Evolutionary conservation across 306 rosid species (phyloP).

Genomic region (Trichosanthes cucumerina): DNA sequence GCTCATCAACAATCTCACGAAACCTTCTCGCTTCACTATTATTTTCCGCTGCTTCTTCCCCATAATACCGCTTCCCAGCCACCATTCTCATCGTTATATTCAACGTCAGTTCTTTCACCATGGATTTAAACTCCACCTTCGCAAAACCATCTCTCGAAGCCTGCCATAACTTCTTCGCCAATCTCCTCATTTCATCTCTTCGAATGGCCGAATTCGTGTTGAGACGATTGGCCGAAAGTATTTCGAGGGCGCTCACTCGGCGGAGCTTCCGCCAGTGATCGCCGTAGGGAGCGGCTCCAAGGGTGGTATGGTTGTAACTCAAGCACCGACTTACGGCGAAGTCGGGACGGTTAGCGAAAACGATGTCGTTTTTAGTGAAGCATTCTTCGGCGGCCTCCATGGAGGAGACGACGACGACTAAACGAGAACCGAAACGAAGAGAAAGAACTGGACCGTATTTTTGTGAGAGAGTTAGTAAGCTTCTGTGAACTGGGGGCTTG

Average conservation of each 20-base stretch:
- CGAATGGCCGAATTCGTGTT: slow-evolving; percentile 15
- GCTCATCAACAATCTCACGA: slow-evolving; percentile 26
- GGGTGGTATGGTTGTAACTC: slow-evolving; percentile 21
- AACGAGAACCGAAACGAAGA: slow-evolving; percentile 15
- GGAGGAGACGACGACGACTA: slow-evolving; percentile 26
- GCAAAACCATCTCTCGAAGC: not conserved
- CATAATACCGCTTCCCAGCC: slow-evolving; percentile 43
- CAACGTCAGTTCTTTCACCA: slow-evolving; percentile 32
- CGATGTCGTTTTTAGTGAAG: not conserved
- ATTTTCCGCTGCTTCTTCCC: not conserved
- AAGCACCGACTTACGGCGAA: slow-evolving; percentile 13
- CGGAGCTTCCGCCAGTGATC: slow-evolving; percentile 66
- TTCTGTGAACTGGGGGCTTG: slow-evolving; percentile 19
- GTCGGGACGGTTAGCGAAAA: slow-evolving; percentile 25
- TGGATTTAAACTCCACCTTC: slow-evolving; percentile 23
- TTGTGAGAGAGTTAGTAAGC: slow-evolving; percentile 8
- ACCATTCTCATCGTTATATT: slow-evolving; percentile 46
- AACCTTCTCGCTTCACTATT: slow-evolving; percentile 25
- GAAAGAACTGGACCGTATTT: slow-evolving; percentile 25
- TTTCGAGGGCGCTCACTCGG: slow-evolving; percentile 34
- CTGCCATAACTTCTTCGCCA: slow-evolving; percentile 10
- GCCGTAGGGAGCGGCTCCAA: slow-evolving; percentile 24
- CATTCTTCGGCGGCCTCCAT: not conserved
- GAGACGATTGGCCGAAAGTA: slow-evolving; percentile 21
- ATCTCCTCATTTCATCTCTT: slow-evolving; percentile 22